Evolutionary conservation across 1,284 basidiomycete species (phyloP).

Genomic region (Phylloboletellus chloephorus): DNA sequence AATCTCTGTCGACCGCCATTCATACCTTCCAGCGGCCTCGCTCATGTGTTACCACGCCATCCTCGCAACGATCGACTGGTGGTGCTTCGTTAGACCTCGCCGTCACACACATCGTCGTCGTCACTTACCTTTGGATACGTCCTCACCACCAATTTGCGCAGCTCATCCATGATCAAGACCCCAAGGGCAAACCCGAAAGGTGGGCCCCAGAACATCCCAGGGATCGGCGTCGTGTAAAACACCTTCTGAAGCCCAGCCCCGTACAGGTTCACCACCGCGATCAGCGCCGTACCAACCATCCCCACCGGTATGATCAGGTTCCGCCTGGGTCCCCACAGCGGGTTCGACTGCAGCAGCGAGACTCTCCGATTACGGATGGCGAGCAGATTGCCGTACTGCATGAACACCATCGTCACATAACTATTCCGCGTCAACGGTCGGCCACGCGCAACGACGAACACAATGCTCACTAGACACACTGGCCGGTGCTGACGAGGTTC

Average conservation of each 20-base stretch:
- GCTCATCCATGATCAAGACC: conserved; percentile 36
- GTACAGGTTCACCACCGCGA: conserved; percentile 39
- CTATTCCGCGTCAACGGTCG: conserved; percentile 20
- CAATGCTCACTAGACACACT: conserved; percentile 41
- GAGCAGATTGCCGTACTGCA: conserved; percentile 34
- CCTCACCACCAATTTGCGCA: conserved; percentile 38
- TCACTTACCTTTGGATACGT: conserved; percentile 35
- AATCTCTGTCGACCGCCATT: background rate
- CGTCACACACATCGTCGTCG: rapidly evolving
- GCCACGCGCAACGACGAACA: conserved; percentile 24
- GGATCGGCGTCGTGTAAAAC: conserved; percentile 38
- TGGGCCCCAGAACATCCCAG: conserved; percentile 41
- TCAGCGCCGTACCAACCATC: conserved; percentile 37
- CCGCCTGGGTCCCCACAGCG: conserved; percentile 36
- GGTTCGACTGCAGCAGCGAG: conserved; percentile 35
- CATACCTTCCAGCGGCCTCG: background rate
- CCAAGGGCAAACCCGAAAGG: conserved; percentile 38
- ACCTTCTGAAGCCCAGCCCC: conserved; percentile 37
- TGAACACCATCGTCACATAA: conserved; percentile 40
- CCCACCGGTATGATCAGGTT: conserved; percentile 34
- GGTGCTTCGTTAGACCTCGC: conserved; percentile 12
- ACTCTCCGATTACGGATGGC: conserved; percentile 34
- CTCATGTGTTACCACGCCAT: conserved; percentile 26
- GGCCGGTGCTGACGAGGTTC: conserved; percentile 32
- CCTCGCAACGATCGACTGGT: conserved; percentile 28